phyloP scores from a whole-genome alignment of 169 alveolate genomes.

The Cryptosporidium sp. region DNA sequence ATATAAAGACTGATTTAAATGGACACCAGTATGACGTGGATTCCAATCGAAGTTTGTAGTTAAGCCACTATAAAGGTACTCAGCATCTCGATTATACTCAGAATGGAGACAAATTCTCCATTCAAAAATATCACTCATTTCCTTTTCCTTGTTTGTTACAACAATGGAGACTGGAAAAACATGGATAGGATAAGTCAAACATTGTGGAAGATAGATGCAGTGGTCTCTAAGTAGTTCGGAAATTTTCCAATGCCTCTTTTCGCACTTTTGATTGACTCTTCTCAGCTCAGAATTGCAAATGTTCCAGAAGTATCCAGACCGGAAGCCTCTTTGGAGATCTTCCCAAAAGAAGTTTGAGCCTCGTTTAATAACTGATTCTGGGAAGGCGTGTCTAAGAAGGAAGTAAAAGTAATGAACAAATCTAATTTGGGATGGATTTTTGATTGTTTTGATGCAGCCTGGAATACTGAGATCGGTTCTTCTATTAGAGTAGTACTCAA shows the following conservation, averaged over 20 bases:
- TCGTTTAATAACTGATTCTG: neutral
- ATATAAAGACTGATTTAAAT: neutral
- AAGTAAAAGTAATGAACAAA: conserved; percentile 57
- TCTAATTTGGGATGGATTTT: conserved; percentile 68
- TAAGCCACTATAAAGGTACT: conserved; percentile 27
- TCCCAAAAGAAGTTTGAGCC: conserved; percentile 63
- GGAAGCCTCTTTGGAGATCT: conserved; percentile 68
- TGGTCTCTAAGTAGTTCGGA: conserved; percentile 31
- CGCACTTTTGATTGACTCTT: conserved; percentile 47
- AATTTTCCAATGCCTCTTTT: conserved; percentile 51
- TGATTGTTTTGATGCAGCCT: conserved; percentile 65
- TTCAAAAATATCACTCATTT: conserved; percentile 5
- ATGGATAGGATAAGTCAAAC: neutral
- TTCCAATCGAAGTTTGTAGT: conserved; percentile 29
- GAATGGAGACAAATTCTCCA: conserved; percentile 67
- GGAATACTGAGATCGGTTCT: conserved; percentile 75
- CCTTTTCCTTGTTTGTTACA: neutral
- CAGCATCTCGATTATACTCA: conserved; percentile 44
- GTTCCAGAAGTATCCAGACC: conserved; percentile 60
- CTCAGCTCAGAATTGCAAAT: conserved; percentile 18
- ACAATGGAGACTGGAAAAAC: conserved; percentile 34
- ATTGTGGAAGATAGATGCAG: conserved; percentile 28
- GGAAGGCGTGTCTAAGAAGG: conserved; percentile 39
- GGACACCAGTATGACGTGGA: neutral
- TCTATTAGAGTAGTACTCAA: conserved; percentile 78